phyloP scores from a whole-genome alignment of 2,329 filamentous ascomycete species.

The Dactylonectria macrodidyma region DNA sequence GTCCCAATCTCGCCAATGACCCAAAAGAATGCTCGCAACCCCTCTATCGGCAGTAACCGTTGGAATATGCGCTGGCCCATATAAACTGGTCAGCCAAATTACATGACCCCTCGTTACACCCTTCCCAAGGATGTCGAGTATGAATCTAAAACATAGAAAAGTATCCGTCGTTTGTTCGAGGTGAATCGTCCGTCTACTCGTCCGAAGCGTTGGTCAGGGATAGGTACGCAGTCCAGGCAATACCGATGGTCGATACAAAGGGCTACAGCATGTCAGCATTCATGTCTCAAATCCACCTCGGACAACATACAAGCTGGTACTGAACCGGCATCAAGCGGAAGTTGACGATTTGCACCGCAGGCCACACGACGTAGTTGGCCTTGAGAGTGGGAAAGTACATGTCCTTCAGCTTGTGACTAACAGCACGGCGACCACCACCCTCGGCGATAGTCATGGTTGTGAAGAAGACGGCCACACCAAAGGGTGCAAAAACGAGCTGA shows the following conservation, averaged over 20 bases:
- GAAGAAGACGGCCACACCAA: conserved; percentile 91
- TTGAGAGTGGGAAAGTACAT: conserved; percentile 96
- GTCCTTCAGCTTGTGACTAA: conserved; percentile 89
- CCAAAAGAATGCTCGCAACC: conserved; percentile 24
- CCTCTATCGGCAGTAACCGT: conserved; percentile 9
- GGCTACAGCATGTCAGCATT: conserved; percentile 70
- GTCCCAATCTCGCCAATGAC: conserved; percentile 1
- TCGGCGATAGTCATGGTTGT: conserved; percentile 97
- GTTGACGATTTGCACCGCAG: conserved; percentile 95
- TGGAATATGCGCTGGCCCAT: conserved; percentile 11
- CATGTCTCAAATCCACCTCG: neutral
- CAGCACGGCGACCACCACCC: conserved; percentile 85
- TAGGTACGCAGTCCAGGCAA: conserved; percentile 97
- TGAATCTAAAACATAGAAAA: conserved; percentile 16
- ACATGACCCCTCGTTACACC: neutral
- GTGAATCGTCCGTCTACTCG: conserved; percentile 58
- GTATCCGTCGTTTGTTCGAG: neutral
- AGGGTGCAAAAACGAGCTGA: conserved; percentile 92
- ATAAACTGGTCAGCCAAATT: conserved; percentile 4
- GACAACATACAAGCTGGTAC: conserved; percentile 87
- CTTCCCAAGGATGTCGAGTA: neutral
- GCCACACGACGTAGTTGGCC: conserved; percentile 97
- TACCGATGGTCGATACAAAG: conserved; percentile 95
- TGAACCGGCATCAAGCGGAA: conserved; percentile 96
- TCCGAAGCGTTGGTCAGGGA: conserved; percentile 92